Evolutionary conservation across 2,329 filamentous ascomycete species (phyloP).

Genomic region (Calonectria hongkongensis): DNA sequence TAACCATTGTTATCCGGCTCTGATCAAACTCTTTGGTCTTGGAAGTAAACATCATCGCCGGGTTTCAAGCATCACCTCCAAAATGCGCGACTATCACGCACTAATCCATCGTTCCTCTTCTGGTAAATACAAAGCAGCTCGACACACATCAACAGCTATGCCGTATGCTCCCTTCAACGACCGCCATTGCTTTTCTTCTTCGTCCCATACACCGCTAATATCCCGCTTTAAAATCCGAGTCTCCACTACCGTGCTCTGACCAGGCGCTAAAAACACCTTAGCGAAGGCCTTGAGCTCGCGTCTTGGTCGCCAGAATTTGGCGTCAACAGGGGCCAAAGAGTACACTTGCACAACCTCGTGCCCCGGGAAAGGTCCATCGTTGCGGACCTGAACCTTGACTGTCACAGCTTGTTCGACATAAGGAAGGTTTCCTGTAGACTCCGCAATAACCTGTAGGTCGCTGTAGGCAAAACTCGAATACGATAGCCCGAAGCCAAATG

Average conservation of each 20-base stretch:
- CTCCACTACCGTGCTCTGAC: not conserved
- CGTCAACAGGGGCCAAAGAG: not conserved
- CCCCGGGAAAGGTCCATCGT: slow-evolving; percentile 16
- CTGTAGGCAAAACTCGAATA: slow-evolving; percentile 36
- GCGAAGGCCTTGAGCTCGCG: slow-evolving; percentile 38
- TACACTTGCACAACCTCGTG: slow-evolving; percentile 40
- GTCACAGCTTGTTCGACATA: slow-evolving; percentile 18
- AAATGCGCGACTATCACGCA: not conserved
- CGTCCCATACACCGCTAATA: slow-evolving; percentile 33
- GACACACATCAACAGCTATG: not conserved
- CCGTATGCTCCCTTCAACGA: slow-evolving; percentile 26
- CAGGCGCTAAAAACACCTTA: slow-evolving; percentile 20
- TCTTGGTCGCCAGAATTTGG: slow-evolving; percentile 30
- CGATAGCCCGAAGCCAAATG: slow-evolving; percentile 38
- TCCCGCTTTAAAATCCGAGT: slow-evolving; percentile 16
- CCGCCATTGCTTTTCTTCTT: slow-evolving; percentile 24
- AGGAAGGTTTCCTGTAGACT: not conserved
- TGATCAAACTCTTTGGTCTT: too few relatives aligned
- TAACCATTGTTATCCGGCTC: too few relatives aligned
- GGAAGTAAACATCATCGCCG: too few relatives aligned
- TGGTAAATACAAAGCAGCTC: not conserved
- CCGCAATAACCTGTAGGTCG: slow-evolving; percentile 18
- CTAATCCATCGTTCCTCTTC: slow-evolving; percentile 1
- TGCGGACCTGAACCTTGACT: slow-evolving; percentile 5
- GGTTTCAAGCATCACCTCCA: not conserved